Evolutionary conservation across 306 rosid genomes (phyloP).

Genomic region (Fragaria nilgerrensis): DNA sequence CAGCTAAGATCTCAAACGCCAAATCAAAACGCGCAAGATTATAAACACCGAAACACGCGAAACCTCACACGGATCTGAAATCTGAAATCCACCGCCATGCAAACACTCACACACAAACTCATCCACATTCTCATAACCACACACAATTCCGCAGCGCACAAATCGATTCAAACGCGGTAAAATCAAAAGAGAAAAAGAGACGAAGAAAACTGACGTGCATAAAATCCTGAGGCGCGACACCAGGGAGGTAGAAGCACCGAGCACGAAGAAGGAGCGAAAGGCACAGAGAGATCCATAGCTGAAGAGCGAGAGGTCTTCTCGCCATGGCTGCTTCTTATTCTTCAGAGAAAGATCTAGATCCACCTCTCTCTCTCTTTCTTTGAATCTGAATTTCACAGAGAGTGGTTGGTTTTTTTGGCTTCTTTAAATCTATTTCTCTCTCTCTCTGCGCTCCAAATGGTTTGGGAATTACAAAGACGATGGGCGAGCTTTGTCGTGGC

Average conservation of each 20-base stretch:
- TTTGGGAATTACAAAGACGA: slow-evolving; percentile 24
- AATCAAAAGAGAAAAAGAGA: neutral
- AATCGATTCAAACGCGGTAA: neutral
- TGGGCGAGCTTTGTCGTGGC: neutral
- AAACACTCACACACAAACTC: slow-evolving; percentile 4
- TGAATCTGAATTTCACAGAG: neutral
- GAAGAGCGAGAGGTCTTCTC: slow-evolving; percentile 54
- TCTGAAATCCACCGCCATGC: slow-evolving; percentile 19
- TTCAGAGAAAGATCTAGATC: slow-evolving; percentile 30
- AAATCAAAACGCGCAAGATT: neutral
- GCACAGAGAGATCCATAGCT: slow-evolving; percentile 52
- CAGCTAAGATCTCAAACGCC: slow-evolving; percentile 31
- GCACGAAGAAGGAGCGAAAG: slow-evolving; percentile 40
- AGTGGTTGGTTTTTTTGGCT: slow-evolving; percentile 11
- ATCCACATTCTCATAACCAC: neutral
- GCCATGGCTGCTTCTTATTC: slow-evolving; percentile 44
- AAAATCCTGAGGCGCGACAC: slow-evolving; percentile 81
- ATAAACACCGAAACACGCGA: neutral
- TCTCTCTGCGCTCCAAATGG: slow-evolving; percentile 13
- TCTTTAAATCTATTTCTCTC: neutral
- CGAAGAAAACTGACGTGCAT: slow-evolving; percentile 39
- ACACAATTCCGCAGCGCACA: neutral
- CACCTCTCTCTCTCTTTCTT: slow-evolving; percentile 24
- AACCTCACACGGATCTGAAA: slow-evolving; percentile 15
- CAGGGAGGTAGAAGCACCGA: slow-evolving; percentile 73